Evolutionary conservation across 192 early-diverging fungal genomes (phyloP), one percentile per base, ranked within the genome.

Genomic region (Coemansia sp.): DNA sequence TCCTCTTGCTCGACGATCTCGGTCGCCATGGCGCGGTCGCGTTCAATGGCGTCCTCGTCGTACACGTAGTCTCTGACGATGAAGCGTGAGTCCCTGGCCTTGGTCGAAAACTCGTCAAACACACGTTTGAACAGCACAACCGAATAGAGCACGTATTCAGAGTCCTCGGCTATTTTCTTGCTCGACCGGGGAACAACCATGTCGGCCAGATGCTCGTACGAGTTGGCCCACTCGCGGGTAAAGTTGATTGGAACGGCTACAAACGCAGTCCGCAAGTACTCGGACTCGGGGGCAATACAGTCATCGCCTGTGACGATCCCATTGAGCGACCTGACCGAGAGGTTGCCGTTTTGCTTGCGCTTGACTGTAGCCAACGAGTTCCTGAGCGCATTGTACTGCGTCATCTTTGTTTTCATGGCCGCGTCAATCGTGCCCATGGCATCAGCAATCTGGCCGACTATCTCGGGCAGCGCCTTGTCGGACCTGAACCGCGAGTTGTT

Each of bases 161-260:
- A 85, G 78, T 99, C 97, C 65, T 97, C 93, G 1, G 92, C 85
- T 67, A 99, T 92, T 79, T 87, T 87, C 52, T 88, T 90, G 54
- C 91, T 88, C 4, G 96, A 98, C 52, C 97, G 88, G 13, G 97
- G 97, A 20, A 99, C 96, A 11, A 99, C 92, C 93, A 95, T 95
- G 49, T 90, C 85, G 3, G 95, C 90, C 63, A 99, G 65, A 1
- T 85, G 87, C 82, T 99, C 97, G 83, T 99, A 99, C 35, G 74
- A 83, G 66, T 85, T 84, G 9, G 77, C 60, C 97, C 97, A 99
- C 4, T 95, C 91, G 66, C 89, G 91, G 63, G 86, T 85, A 35
- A 87, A 76, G 22, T 67, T 79, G 89, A 87, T 95, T 59, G 97
- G 96, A 25, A 99, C 93, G 48, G 96, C 97, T 9, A 99, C 94